Percentiles rank a stretch among this genome's conserved stretches.
Evolutionary conservation across 106 monocot species (phyloP).

Genomic region (Hemerocallis citrina): DNA sequence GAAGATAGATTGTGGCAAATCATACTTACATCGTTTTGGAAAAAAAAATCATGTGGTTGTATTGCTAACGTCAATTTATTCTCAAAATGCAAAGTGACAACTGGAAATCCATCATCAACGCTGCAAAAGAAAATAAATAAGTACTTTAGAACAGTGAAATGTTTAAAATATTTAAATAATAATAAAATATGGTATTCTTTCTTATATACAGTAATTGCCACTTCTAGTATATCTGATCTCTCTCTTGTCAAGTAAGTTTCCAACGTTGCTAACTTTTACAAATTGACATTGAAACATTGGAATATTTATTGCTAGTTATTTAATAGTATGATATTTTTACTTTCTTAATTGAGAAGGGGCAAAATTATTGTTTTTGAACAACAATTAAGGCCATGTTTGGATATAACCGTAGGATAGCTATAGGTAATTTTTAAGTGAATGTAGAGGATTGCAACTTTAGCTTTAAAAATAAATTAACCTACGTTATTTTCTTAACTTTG

Average conservation of each 20-base stretch:
- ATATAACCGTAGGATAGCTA: too few relatives aligned
- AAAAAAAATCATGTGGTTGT: constrained; percentile 60
- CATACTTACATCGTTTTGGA: constrained; percentile 35
- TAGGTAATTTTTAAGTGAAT: too few relatives aligned
- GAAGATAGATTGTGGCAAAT: background rate
- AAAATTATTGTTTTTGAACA: too few relatives aligned
- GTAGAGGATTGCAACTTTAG: too few relatives aligned
- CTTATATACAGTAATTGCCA: background rate
- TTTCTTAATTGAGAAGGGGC: too few relatives aligned
- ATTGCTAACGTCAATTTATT: constrained; percentile 29
- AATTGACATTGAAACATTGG: background rate
- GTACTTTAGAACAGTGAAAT: background rate
- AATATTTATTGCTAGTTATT: too few relatives aligned
- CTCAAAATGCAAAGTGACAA: constrained; percentile 54
- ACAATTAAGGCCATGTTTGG: too few relatives aligned
- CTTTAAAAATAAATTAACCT: too few relatives aligned
- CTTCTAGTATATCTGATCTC: background rate
- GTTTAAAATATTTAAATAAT: background rate
- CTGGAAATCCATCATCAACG: constrained; percentile 48
- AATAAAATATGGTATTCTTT: background rate
- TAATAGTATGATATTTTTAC: too few relatives aligned
- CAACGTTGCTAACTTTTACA: background rate
- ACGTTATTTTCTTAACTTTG: too few relatives aligned
- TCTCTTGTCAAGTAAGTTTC: background rate
- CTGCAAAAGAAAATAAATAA: constrained; percentile 31